Conservation (phyloP, 2,329 filamentous ascomycete genomes). For the Hypoxylon sp. region DNA sequence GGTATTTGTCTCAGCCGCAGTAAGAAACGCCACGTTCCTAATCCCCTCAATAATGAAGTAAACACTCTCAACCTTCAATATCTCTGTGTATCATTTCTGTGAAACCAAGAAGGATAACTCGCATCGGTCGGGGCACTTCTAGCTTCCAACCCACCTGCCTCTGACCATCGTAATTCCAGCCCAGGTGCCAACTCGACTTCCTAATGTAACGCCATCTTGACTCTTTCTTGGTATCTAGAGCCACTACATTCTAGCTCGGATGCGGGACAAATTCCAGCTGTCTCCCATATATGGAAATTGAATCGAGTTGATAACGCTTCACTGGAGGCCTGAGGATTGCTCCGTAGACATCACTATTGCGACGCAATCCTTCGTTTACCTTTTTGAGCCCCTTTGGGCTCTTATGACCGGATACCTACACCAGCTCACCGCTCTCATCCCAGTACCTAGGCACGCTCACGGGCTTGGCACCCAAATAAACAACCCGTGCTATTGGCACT, state of each 20-base stretch:
- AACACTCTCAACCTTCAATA: not conserved
- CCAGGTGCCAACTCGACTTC: too few species aligned
- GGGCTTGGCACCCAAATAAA: not conserved
- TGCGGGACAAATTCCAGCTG: not conserved
- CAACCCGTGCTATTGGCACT: constrained; percentile 25
- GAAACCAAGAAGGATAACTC: not conserved
- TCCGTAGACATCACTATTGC: not conserved
- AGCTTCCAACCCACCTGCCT: not conserved
- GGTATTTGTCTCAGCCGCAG: not conserved
- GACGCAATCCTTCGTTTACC: not conserved
- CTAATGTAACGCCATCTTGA: too few species aligned
- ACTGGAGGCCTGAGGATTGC: not conserved
- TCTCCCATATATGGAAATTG: not conserved
- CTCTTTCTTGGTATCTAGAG: too few species aligned
- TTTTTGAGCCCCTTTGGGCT: constrained; percentile 11
- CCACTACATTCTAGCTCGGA: not conserved
- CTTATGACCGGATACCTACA: constrained; percentile 28
- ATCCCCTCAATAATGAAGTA: not conserved
- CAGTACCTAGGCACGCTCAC: constrained; percentile 44
- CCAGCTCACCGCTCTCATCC: constrained; percentile 32
- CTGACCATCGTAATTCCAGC: too few species aligned
- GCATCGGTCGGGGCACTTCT: not conserved
- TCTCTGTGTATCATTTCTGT: not conserved
- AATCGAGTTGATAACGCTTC: not conserved
- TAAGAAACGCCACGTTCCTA: not conserved